A percentile compares a stretch with the other conserved stretches of the same genome.
phyloP scores from a whole-genome alignment of 495 filamentous ascomycete species.

The Wilcoxina mikolae region DNA sequence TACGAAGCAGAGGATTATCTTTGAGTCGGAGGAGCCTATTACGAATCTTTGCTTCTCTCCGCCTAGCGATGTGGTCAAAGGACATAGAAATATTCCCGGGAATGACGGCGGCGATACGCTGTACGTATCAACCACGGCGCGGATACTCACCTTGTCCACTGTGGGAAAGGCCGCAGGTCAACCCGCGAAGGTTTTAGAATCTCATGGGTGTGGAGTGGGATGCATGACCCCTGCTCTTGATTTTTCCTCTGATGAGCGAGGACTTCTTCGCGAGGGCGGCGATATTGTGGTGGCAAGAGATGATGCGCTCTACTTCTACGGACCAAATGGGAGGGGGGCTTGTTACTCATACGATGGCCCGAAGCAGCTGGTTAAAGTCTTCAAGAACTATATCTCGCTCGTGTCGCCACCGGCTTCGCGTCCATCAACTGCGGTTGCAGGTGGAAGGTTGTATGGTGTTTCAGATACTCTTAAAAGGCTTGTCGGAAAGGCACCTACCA shows the following conservation, averaged over 20 bases:
- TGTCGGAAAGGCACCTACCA: conserved; percentile 42
- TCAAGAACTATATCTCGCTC: conserved; percentile 73
- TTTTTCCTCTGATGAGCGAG: conserved; percentile 23
- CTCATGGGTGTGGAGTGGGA: conserved; percentile 72
- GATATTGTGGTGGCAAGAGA: conserved; percentile 83
- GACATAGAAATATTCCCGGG: background rate
- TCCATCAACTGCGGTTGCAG: conserved; percentile 23
- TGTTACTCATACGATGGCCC: conserved; percentile 80
- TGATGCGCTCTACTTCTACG: conserved; percentile 91
- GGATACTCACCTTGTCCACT: conserved; percentile 75
- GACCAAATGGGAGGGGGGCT: conserved; percentile 65
- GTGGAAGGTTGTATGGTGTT: conserved; percentile 13
- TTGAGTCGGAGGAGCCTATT: conserved; percentile 91
- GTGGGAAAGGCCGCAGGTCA: conserved; percentile 76
- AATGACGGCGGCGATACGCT: conserved; percentile 37
- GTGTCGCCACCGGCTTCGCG: conserved; percentile 57
- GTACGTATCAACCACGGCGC: conserved; percentile 79
- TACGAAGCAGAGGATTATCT: conserved; percentile 88
- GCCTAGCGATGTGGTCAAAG: conserved; percentile 2
- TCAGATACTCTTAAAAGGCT: conserved; percentile 44
- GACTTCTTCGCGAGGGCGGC: conserved; percentile 39
- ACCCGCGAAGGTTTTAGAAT: conserved; percentile 72
- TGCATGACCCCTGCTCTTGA: conserved; percentile 57
- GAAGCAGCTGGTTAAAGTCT: conserved; percentile 68
- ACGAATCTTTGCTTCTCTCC: conserved; percentile 41